phyloP scores from a whole-genome alignment of 192 early-diverging fungal species.

The Entomortierella beljakovae region DNA sequence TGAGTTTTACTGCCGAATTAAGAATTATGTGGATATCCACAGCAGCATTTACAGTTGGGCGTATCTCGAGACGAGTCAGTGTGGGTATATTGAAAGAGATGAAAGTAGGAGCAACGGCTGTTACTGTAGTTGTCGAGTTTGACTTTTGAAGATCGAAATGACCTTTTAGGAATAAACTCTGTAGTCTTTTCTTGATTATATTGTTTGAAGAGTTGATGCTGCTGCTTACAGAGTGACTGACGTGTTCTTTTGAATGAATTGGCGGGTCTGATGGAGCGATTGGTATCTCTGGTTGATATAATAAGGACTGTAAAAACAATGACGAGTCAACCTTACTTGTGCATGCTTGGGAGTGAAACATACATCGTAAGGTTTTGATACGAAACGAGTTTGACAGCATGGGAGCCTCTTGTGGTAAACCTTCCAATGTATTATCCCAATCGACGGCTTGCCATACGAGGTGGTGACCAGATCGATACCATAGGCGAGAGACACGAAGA shows the following conservation, averaged over 20 bases:
- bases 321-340: slow-evolving; percentile 24
- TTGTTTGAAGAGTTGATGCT: neutral
- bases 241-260: neutral
- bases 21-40: slow-evolving; percentile 41
- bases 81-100: slow-evolving; percentile 33
- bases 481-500: slow-evolving; percentile 9
- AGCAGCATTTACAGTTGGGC: slow-evolving; percentile 17
- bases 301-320: slow-evolving; percentile 4
- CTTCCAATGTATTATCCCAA: slow-evolving; percentile 37
- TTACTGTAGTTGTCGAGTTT: neutral
- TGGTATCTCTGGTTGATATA: neutral
- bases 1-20: slow-evolving; percentile 23
- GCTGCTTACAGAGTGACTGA: neutral
- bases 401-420: neutral
- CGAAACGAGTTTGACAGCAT: slow-evolving; percentile 10
- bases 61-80: slow-evolving; percentile 35
- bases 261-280: neutral
- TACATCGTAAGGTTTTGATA: slow-evolving; percentile 25
- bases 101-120: neutral
- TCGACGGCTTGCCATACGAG: slow-evolving; percentile 30
- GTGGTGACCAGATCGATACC: slow-evolving; percentile 24
- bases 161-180: slow-evolving; percentile 23
- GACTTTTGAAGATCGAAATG: slow-evolving; percentile 10
- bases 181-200: slow-evolving; percentile 7
- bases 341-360: slow-evolving; percentile 31